Evolutionary conservation across 2,329 filamentous ascomycete species (phyloP), one percentile per base, ranked within the genome.

Genomic region (Penicillium sp.): DNA sequence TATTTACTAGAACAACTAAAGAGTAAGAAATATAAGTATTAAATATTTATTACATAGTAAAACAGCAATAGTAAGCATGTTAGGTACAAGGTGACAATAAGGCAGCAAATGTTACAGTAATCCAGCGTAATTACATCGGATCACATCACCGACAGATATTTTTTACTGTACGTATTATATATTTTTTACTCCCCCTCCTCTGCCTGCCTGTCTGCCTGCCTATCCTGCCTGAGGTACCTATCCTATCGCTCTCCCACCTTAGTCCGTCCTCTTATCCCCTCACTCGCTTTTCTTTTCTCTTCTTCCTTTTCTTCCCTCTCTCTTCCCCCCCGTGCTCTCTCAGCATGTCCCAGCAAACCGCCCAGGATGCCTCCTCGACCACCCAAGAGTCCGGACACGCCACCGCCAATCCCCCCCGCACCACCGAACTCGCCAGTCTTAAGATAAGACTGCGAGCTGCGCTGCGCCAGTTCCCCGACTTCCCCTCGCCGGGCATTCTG

Each of bases 401-500:
- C 71, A 52, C 74, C 81, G 48, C 75, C 74, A 58, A 71, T 77
- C 43, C 75, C 75, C 59, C 76, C 76, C 63, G 71, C 72, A 56
- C 73, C 76, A 59, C 74, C 74, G 79, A 85, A 83, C 79, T 82
- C 77, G 66, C 79, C 77, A 71, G 75, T 83, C 83, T 86, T 82
- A 83, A 83, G 74, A 77, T 82, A 78, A 88, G 73, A 76, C 82
- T 92, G 81, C 81, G 86, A 70, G 76, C 78, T 64, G 84, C 88
- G 59, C 84, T 97, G 65, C 89, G 90, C 75, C 87, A 91, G 74
- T 96, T 91, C 78, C 85, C 86, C 68, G 91, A 97, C 81, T 97
- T 97, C 79, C 93, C 93, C 59, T 87, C 88, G 63, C 86, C 89
- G 47, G 93, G 94, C 73, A 93, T 99, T 71, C 82, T 96, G 68